Conservation (phyloP, 306 rosid species). For the Castanospermum australe region DNA sequence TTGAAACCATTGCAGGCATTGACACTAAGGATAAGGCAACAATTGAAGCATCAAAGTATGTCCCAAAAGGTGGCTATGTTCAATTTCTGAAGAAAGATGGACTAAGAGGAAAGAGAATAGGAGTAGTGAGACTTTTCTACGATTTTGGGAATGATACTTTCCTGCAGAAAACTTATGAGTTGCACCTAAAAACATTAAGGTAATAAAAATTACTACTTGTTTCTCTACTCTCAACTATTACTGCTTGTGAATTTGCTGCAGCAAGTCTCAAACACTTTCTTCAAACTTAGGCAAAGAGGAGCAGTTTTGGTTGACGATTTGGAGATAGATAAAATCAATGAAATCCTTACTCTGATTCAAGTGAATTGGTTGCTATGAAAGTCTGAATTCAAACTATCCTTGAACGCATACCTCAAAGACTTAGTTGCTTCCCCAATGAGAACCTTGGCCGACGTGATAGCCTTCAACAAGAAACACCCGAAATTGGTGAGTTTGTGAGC, state of each 20-base stretch:
- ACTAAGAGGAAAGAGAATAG: conserved; percentile 64
- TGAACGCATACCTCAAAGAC: conserved; percentile 48
- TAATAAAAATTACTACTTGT: conserved; percentile 21
- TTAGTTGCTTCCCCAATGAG: conserved; percentile 48
- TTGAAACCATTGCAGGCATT: conserved; percentile 54
- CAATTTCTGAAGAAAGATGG: conserved; percentile 53
- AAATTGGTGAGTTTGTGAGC: conserved; percentile 28
- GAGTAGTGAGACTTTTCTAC: conserved; percentile 39
- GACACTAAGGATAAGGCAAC: conserved; percentile 47
- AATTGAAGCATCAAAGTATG: conserved; percentile 42
- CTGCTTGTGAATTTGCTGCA: not conserved
- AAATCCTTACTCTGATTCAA: not conserved
- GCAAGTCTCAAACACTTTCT: not conserved
- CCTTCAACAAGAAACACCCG: conserved; percentile 48
- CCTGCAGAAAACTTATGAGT: conserved; percentile 32
- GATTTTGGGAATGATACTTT: conserved; percentile 19
- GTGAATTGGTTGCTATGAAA: conserved; percentile 41
- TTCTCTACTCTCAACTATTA: not conserved
- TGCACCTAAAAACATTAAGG: conserved; percentile 57
- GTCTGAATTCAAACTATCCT: conserved; percentile 52
- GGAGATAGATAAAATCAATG: conserved; percentile 26
- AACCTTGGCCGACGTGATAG: conserved; percentile 50
- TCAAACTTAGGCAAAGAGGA: conserved; percentile 45
- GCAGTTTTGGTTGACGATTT: conserved; percentile 52
- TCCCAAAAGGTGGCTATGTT: conserved; percentile 57